Conservation (phyloP, 495 filamentous ascomycete species). For the Penicillium daleae region DNA sequence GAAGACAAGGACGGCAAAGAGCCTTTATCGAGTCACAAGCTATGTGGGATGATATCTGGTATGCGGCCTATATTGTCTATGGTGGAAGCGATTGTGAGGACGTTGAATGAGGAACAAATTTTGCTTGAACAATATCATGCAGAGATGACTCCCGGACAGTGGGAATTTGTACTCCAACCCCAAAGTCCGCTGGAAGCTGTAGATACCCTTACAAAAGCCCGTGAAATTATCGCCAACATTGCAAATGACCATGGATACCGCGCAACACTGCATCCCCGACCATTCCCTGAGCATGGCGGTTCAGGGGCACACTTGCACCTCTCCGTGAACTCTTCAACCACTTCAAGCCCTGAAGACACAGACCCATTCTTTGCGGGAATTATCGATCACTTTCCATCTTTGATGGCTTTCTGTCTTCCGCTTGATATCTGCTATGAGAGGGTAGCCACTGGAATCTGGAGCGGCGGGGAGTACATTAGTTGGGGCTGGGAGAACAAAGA, state of each 20-base stretch:
- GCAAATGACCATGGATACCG: background rate
- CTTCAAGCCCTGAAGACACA: background rate
- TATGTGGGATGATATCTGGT: background rate
- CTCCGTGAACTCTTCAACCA: background rate
- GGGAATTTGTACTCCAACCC: background rate
- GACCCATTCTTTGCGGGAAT: background rate
- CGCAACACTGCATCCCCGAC: background rate
- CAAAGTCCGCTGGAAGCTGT: background rate
- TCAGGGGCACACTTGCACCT: background rate
- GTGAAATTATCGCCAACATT: background rate
- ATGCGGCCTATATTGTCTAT: background rate
- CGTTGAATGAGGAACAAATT: background rate
- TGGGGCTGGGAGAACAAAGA: background rate
- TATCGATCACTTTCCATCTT: background rate
- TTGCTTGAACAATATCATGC: background rate
- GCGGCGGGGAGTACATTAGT: background rate
- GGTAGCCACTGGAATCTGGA: background rate
- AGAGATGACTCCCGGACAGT: background rate
- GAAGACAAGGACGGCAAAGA: background rate
- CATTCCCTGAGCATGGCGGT: background rate
- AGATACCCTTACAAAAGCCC: background rate
- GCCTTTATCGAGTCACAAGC: background rate
- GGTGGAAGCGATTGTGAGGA: background rate
- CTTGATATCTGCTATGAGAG: background rate
- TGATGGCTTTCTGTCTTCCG: background rate